Conservation (phyloP, 2,329 filamentous ascomycete genomes). For the Fusarium domesticum region DNA sequence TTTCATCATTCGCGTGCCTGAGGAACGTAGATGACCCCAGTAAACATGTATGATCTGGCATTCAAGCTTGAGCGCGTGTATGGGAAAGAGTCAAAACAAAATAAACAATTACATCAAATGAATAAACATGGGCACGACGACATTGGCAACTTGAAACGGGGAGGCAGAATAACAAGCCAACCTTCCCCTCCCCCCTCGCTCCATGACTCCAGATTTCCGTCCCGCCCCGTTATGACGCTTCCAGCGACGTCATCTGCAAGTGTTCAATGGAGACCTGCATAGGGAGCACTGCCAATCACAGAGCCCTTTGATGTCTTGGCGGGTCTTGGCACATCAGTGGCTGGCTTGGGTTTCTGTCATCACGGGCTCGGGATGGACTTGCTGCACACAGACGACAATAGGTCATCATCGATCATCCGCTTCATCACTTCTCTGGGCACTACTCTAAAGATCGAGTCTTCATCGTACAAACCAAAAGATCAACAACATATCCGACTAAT, state of each 20-base stretch:
- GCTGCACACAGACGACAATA: too few species aligned
- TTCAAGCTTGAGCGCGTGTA: background rate
- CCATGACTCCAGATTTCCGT: slow-evolving; percentile 18
- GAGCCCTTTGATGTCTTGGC: slow-evolving; percentile 12
- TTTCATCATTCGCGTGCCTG: slow-evolving; percentile 1
- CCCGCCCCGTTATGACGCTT: slow-evolving; percentile 29
- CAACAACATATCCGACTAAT: too few species aligned
- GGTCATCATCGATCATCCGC: background rate
- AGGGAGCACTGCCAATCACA: slow-evolving; percentile 9
- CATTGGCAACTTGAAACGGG: too few species aligned
- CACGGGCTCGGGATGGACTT: too few species aligned
- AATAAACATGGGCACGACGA: too few species aligned
- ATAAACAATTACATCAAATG: too few species aligned
- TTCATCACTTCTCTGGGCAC: background rate
- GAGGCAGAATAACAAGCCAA: too few species aligned
- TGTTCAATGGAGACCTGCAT: slow-evolving; percentile 5
- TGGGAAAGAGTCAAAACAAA: too few species aligned
- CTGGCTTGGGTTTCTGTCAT: background rate
- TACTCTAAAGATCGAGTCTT: too few species aligned
- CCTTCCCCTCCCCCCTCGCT: too few species aligned
- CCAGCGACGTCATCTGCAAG: slow-evolving; percentile 27
- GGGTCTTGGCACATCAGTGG: slow-evolving; percentile 7
- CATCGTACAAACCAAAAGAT: too few species aligned
- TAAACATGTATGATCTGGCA: background rate
- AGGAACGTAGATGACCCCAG: background rate